These are phyloP conservation scores for Terfezia claveryi DNA, from an alignment of 495 filamentous ascomycete species.

Conservation along the genomic window DNA sequence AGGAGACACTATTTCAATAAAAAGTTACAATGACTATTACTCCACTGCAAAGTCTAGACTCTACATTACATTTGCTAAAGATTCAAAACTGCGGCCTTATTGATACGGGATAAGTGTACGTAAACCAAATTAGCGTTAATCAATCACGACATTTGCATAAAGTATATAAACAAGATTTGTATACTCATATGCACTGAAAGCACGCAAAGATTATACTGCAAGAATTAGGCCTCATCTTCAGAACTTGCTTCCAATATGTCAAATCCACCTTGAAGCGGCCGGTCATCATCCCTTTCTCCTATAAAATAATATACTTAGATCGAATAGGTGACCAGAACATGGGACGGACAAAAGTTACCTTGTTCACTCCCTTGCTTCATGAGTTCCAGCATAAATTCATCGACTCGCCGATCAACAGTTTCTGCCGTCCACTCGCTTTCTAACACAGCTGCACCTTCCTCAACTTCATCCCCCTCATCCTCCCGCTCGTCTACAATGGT, in stretches of 20 bases:
- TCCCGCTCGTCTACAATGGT: neutral
- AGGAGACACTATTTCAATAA: no score
- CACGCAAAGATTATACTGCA: neutral
- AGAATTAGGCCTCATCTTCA: neutral
- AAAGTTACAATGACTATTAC: no score
- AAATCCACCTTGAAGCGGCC: neutral
- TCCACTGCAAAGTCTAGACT: no score
- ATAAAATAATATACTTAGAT: no score
- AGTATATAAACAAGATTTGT: no score
- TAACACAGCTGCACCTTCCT: constrained; percentile 6
- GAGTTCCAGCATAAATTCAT: constrained; percentile 14
- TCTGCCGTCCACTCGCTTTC: constrained; percentile 3
- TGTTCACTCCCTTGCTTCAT: constrained; percentile 12
- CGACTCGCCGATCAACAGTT: constrained; percentile 8
- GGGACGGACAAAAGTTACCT: neutral
- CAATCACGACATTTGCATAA: no score
- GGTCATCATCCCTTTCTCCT: neutral
- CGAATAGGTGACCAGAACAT: no score
- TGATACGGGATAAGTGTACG: no score
- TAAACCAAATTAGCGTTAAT: no score
- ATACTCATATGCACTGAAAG: no score
- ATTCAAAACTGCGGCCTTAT: no score
- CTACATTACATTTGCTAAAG: no score
- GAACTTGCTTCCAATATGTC: constrained; percentile 1
- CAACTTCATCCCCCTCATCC: constrained; percentile 6